Conservation (phyloP, 805 yeast species). For the Blastobotrys robertii region DNA sequence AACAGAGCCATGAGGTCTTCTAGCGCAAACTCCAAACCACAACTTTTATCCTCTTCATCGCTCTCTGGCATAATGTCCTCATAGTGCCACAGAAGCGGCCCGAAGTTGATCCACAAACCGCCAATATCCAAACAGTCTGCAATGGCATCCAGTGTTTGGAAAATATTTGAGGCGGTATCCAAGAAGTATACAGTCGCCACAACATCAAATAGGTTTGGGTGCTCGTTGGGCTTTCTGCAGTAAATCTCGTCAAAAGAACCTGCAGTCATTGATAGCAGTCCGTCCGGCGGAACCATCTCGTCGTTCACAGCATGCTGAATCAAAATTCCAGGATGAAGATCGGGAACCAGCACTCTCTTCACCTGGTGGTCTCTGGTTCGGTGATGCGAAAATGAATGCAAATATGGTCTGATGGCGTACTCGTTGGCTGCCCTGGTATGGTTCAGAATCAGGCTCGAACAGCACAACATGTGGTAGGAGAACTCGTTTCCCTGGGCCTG, state of each 20-base stretch:
- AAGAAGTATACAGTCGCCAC: conserved; percentile 56
- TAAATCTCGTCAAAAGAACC: conserved; percentile 65
- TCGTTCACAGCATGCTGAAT: conserved; percentile 11
- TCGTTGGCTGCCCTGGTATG: conserved; percentile 7
- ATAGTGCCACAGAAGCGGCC: conserved; percentile 83
- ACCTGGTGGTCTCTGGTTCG: conserved; percentile 39
- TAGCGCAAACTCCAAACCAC: conserved; percentile 49
- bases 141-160: conserved; percentile 64
- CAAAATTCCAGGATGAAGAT: conserved; percentile 19
- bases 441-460: conserved; percentile 30
- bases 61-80: conserved; percentile 64
- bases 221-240: conserved; percentile 35
- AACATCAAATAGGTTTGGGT: conserved; percentile 24
- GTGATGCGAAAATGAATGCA: conserved; percentile 67
- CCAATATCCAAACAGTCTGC: conserved; percentile 36
- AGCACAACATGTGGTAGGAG: conserved; percentile 68
- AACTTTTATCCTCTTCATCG: conserved; percentile 11
- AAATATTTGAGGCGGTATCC: conserved; percentile 80
- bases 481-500: conserved; percentile 70
- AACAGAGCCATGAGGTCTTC: conserved; percentile 45
- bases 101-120: conserved; percentile 79
- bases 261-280: conserved; percentile 55
- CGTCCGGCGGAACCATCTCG: conserved; percentile 11
- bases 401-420: conserved; percentile 28
- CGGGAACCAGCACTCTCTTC: conserved; percentile 35